Evolutionary conservation across 371 early-diverging fungal species (phyloP).

Genomic region (Conidiobolus incongruus): DNA sequence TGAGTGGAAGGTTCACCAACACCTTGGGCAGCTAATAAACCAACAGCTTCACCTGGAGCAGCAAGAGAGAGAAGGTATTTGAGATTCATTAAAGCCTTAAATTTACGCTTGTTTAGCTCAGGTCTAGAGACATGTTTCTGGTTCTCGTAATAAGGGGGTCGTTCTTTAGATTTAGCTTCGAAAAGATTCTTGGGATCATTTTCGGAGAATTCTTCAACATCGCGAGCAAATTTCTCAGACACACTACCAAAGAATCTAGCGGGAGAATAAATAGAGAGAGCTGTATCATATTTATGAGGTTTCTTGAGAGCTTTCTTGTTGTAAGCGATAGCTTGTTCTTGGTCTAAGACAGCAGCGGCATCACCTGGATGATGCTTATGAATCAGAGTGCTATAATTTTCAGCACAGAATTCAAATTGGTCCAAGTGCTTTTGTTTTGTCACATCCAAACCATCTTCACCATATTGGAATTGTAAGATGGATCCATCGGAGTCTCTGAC

Average conservation of each 20-base stretch:
- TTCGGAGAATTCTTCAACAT: conserved; percentile 31
- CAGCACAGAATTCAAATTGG: conserved; percentile 82
- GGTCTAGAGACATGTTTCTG: conserved; percentile 13
- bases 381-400: conserved; percentile 65
- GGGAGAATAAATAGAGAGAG: conserved; percentile 58
- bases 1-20: conserved; percentile 99
- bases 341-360: conserved; percentile 45
- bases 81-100: conserved; percentile 76
- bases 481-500: conserved; percentile 90
- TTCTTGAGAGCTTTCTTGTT: conserved; percentile 57
- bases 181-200: conserved; percentile 40
- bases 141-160: neutral
- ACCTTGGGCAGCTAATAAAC: conserved; percentile 95
- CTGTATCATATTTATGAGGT: conserved; percentile 53
- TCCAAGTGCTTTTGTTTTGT: conserved; percentile 79
- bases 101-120: conserved; percentile 33
- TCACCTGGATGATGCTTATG: conserved; percentile 56
- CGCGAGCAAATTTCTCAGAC: conserved; percentile 57
- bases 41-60: conserved; percentile 98
- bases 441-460: conserved; percentile 98
- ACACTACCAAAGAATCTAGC: conserved; percentile 72
- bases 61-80: conserved; percentile 84
- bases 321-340: conserved; percentile 49
- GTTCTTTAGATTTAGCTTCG: neutral
- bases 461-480: conserved; percentile 96